A percentile compares a stretch with the other conserved stretches of the same genome.
These are phyloP conservation scores for Aureobasidium namibiae DNA, from an alignment of 2,329 filamentous ascomycete genomes.

Conservation along the genomic window DNA sequence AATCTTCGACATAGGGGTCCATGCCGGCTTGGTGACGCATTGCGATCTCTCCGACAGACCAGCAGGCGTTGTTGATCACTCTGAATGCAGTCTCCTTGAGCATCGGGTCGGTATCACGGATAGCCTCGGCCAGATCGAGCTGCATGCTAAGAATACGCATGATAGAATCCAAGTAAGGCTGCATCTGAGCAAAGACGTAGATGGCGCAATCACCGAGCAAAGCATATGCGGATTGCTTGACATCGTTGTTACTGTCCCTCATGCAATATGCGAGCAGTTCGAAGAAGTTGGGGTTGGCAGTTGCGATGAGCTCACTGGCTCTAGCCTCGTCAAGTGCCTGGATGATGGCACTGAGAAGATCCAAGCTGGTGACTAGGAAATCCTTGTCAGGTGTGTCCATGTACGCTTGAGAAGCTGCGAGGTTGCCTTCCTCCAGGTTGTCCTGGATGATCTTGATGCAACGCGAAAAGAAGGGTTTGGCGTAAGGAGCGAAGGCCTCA, in stretches of 20 bases:
- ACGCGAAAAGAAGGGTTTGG: constrained; percentile 74
- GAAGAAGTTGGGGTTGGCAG: constrained; percentile 76
- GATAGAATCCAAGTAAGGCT: constrained; percentile 62
- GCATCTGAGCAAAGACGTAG: constrained; percentile 77
- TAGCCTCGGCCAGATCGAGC: constrained; percentile 64
- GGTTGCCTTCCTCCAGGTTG: constrained; percentile 75
- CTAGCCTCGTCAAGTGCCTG: constrained; percentile 72
- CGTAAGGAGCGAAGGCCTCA: constrained; percentile 73
- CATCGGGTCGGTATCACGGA: constrained; percentile 62
- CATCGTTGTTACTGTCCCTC: constrained; percentile 83
- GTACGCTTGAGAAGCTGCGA: constrained; percentile 54
- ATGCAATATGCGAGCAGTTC: constrained; percentile 86
- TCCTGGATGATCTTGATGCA: constrained; percentile 87
- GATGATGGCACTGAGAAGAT: constrained; percentile 86
- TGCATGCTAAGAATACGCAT: constrained; percentile 79
- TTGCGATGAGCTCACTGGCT: constrained; percentile 66
- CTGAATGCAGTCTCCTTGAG: constrained; percentile 58
- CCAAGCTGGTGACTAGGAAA: constrained; percentile 89
- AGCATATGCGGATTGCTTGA: constrained; percentile 91
- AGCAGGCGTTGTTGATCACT: constrained; percentile 96
- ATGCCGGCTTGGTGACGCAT: constrained; percentile 67
- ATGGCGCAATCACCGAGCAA: constrained; percentile 90
- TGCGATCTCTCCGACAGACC: constrained; percentile 89
- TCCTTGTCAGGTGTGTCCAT: constrained; percentile 87
- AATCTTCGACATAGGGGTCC: constrained; percentile 64